phyloP scores from a whole-genome alignment of 176 grass and related monocot genomes.

The Hsuehochloa calcarea region DNA sequence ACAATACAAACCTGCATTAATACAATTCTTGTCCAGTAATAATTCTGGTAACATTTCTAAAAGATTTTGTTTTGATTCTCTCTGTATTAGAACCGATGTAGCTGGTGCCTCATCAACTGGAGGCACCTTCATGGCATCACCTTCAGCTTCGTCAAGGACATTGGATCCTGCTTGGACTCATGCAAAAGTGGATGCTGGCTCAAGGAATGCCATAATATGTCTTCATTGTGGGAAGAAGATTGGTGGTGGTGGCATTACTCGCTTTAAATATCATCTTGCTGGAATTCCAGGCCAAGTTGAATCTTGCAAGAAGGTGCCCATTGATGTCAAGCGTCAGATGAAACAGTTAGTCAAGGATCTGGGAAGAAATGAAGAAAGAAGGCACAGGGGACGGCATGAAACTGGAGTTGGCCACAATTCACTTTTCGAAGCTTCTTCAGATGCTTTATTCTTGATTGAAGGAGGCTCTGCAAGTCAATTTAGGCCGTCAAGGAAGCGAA shows the following conservation, averaged over 20 bases:
- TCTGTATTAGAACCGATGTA: neutral
- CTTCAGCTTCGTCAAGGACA: constrained; percentile 25
- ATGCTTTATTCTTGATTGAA: constrained; percentile 9
- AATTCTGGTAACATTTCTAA: neutral
- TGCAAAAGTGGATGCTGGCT: constrained; percentile 30
- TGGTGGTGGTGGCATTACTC: constrained; percentile 36
- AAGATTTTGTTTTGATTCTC: neutral
- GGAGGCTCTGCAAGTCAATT: constrained; percentile 28
- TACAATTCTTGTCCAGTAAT: neutral
- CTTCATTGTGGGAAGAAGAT: constrained; percentile 54
- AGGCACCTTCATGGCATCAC: constrained; percentile 27
- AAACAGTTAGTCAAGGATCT: constrained; percentile 30
- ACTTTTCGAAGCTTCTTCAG: neutral
- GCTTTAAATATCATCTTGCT: neutral
- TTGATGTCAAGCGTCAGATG: constrained; percentile 48
- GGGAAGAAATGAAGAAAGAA: constrained; percentile 44
- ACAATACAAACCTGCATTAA: neutral
- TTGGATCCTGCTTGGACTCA: constrained; percentile 58
- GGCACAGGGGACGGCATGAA: neutral
- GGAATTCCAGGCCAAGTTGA: constrained; percentile 48
- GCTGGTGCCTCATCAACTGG: neutral
- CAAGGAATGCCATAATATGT: constrained; percentile 44
- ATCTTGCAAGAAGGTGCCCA: constrained; percentile 50
- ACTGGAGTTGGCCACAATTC: neutral
- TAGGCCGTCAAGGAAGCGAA: constrained; percentile 35